Conservation (phyloP, 1,139 yeast genomes). For the Candida albicans region DNA sequence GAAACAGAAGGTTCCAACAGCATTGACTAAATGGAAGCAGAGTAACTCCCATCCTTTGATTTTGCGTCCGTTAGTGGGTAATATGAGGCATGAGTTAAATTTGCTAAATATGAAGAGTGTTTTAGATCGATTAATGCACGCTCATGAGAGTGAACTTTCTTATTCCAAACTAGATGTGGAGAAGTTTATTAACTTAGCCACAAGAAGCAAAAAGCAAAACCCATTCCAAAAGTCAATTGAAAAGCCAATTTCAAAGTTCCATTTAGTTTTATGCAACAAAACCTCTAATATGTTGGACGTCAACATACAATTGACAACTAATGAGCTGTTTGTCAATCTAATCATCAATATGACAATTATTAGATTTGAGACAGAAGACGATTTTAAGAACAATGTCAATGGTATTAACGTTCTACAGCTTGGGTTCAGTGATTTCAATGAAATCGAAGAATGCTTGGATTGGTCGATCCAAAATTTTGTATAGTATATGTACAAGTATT, state of each 20-base stretch:
- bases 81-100: slow-evolving; percentile 60
- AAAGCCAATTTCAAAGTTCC: slow-evolving; percentile 32
- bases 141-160: slow-evolving; percentile 21
- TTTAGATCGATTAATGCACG: slow-evolving; percentile 30
- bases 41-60: slow-evolving; percentile 50
- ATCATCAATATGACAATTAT: slow-evolving; percentile 34
- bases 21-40: slow-evolving; percentile 54
- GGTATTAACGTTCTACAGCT: slow-evolving; percentile 45
- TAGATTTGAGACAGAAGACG: slow-evolving; percentile 29
- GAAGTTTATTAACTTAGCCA: slow-evolving; percentile 23
- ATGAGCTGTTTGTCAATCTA: slow-evolving; percentile 43
- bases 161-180: slow-evolving; percentile 18
- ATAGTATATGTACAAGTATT: slow-evolving; percentile 4
- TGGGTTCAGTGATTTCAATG: slow-evolving; percentile 58
- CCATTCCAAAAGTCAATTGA: slow-evolving; percentile 45
- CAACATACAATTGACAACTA: slow-evolving; percentile 35
- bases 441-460: slow-evolving; percentile 63
- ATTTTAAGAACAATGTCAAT: slow-evolving; percentile 30
- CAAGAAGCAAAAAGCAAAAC: slow-evolving; percentile 20
- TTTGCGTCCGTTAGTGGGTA: slow-evolving; percentile 68
- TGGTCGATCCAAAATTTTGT: slow-evolving; percentile 54
- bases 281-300: slow-evolving; percentile 24
- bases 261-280: slow-evolving; percentile 17
- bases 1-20: slow-evolving; percentile 48
- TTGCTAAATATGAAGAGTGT: slow-evolving; percentile 44